Evolutionary conservation across 495 filamentous ascomycete species (phyloP), one percentile per base, ranked within the genome.

Genomic region (Ramalina peruviana): DNA sequence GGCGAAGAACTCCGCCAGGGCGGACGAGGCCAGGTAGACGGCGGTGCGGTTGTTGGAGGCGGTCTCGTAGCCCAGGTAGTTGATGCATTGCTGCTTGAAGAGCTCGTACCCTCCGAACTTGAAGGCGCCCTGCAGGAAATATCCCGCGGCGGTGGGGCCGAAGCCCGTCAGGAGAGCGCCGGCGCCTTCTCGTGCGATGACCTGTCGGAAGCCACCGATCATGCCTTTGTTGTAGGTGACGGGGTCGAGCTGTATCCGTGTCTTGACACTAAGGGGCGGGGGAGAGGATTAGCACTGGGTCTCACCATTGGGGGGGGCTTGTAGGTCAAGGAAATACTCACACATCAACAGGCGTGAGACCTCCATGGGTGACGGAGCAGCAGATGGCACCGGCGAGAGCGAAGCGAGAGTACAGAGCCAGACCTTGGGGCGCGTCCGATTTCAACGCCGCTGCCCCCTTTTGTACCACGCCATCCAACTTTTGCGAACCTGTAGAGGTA

Each of bases 61-160:
- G 58, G 71, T 82, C 69, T 93, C 87, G 58, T 78, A 72, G 56
- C 87, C 85, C 56, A 93, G 63, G 48, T 78, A 49, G 75, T 88
- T 88, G 78, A 94, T 89, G 55, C 69, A 74, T 69, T 92, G 87
- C 71, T 88, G 80, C 82, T 94, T 94, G 81, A 94, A 94, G 65
- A 93, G 80, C 70, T 94, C 87, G 64, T 94, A 94, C 61, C 87
- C 87, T 66, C 87, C 87, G 69, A 94, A 94, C 74, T 94, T 94
- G 82, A 93, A 82, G 61, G 85, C 83, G 60, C 87, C 87, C 74
- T 94, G 87, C 59, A 94, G 82, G 80, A 92, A 92, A 76, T 94
- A 94, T 62, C 87, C 87, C 62, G 86, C 86, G 54, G 80, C 80
- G 64, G 87, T 93, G 58, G 87, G 87, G 57, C 87, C 87, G 65